A percentile compares a stretch with the other conserved stretches of the same genome.
Evolutionary conservation across 805 yeast genomes (phyloP).

Genomic region (Kodamaea laetipori): DNA sequence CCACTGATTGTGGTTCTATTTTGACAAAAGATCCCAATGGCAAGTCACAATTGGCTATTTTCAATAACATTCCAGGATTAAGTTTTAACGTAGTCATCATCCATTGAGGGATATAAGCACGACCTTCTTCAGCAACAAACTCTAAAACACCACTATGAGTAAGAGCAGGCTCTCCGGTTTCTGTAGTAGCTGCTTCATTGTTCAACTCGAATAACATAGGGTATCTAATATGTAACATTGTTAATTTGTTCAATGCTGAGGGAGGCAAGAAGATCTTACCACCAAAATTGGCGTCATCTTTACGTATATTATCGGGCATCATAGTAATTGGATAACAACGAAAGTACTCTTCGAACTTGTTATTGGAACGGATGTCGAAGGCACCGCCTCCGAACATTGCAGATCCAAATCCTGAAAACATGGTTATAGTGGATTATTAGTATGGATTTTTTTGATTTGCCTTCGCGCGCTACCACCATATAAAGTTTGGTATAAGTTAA

Average conservation of each 20-base stretch:
- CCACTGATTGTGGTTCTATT: constrained; percentile 92
- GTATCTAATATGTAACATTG: constrained; percentile 88
- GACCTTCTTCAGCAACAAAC: constrained; percentile 95
- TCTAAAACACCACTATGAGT: constrained; percentile 96
- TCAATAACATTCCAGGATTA: constrained; percentile 78
- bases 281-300: constrained; percentile 84
- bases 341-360: constrained; percentile 78
- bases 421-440: constrained; percentile 15
- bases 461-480: neutral
- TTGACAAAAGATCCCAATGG: constrained; percentile 88
- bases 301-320: constrained; percentile 77
- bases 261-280: constrained; percentile 96
- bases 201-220: constrained; percentile 91
- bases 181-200: constrained; percentile 57
- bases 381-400: constrained; percentile 38
- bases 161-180: neutral
- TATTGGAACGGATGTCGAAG: constrained; percentile 33
- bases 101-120: constrained; percentile 95
- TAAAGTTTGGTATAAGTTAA: neutral
- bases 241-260: constrained; percentile 82
- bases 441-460: constrained; percentile 1
- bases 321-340: constrained; percentile 89
- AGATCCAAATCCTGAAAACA: constrained; percentile 48
- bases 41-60: constrained; percentile 73
- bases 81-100: constrained; percentile 79